phyloP scores from a whole-genome alignment of 2,329 filamentous ascomycete genomes.

The Colletotrichum kahawae region DNA sequence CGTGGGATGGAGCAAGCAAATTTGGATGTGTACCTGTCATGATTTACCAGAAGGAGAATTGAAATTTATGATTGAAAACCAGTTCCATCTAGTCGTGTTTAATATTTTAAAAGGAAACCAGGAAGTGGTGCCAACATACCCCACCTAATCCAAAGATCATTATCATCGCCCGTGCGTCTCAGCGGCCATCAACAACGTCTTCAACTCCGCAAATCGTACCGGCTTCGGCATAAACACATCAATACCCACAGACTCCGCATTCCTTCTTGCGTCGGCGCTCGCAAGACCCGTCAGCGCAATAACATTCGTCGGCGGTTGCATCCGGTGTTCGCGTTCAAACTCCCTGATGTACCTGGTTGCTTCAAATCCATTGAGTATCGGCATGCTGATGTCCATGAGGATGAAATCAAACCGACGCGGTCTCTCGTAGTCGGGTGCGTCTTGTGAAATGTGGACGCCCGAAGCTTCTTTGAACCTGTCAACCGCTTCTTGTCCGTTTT shows the following conservation, averaged over 20 bases:
- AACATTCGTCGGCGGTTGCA: constrained; percentile 45
- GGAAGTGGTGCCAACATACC: background rate
- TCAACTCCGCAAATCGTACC: constrained; percentile 47
- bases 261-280: constrained; percentile 50
- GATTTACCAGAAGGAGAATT: background rate
- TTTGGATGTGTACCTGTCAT: background rate
- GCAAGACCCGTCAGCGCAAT: constrained; percentile 60
- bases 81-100: background rate
- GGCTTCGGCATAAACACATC: constrained; percentile 59
- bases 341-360: constrained; percentile 53
- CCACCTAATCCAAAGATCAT: background rate
- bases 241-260: constrained; percentile 53
- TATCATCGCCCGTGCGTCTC: background rate
- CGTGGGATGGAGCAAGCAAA: background rate
- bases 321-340: constrained; percentile 46
- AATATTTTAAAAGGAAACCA: background rate
- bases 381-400: constrained; percentile 60
- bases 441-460: background rate
- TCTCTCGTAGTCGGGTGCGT: background rate
- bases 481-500: constrained; percentile 52
- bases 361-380: constrained; percentile 56
- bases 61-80: background rate
- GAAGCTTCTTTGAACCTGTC: constrained; percentile 41
- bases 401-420: constrained; percentile 36
- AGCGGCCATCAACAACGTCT: constrained; percentile 33